A percentile compares a stretch with the other conserved stretches of the same genome.
Conservation (phyloP, 345 rosid species). For the Alliaria petiolata region DNA sequence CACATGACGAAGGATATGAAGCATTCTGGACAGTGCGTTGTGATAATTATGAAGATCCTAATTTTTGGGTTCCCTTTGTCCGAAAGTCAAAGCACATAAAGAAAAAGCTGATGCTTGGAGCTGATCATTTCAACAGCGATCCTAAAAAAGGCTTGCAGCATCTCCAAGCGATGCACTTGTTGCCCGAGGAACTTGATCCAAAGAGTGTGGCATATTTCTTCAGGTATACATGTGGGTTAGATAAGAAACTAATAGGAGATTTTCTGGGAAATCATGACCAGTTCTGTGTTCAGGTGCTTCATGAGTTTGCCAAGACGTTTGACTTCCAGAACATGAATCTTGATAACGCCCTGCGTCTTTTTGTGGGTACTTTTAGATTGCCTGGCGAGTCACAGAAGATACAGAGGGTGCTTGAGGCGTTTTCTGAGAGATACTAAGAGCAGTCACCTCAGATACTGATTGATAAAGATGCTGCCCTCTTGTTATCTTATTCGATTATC, state of each 20-base stretch:
- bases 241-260: slow-evolving; percentile 67
- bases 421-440: slow-evolving; percentile 78
- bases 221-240: slow-evolving; percentile 68
- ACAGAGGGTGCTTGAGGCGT: slow-evolving; percentile 78
- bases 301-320: slow-evolving; percentile 62
- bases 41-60: slow-evolving; percentile 51
- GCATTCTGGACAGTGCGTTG: slow-evolving; percentile 58
- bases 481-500: slow-evolving; percentile 73
- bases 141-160: slow-evolving; percentile 61
- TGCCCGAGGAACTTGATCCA: slow-evolving; percentile 67
- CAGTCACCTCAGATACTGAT: slow-evolving; percentile 58
- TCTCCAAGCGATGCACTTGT: slow-evolving; percentile 63
- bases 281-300: slow-evolving; percentile 71
- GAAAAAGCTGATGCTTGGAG: slow-evolving; percentile 56
- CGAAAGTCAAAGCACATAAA: slow-evolving; percentile 51
- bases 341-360: slow-evolving; percentile 68
- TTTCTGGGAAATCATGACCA: slow-evolving; percentile 72
- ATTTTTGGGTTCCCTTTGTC: slow-evolving; percentile 59
- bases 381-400: slow-evolving; percentile 88
- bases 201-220: slow-evolving; percentile 66
- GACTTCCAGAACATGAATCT: slow-evolving; percentile 65
- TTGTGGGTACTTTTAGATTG: slow-evolving; percentile 69
- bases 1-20: slow-evolving; percentile 41
- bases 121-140: slow-evolving; percentile 69
- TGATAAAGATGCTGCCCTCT: slow-evolving; percentile 62